Conservation (phyloP, 23 red algal species). For the Gracilariopsis chorda region DNA sequence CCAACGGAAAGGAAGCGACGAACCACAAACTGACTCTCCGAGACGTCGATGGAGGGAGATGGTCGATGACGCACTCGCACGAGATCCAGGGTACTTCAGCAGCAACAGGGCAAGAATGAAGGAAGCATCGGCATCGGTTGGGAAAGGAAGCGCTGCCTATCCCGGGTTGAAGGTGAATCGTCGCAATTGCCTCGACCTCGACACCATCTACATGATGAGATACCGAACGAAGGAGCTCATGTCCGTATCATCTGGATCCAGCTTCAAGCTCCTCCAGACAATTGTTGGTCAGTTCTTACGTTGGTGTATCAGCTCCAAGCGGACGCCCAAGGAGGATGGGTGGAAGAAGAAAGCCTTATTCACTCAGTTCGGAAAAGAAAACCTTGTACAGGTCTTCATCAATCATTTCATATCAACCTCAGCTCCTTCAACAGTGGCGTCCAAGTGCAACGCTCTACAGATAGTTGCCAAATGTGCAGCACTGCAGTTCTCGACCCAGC, state of each 20-base stretch:
- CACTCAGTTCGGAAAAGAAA: neutral
- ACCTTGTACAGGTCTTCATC: neutral
- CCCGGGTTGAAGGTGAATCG: neutral
- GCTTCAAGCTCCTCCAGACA: neutral
- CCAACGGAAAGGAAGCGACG: no score
- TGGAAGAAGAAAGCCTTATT: neutral
- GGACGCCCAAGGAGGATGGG: neutral
- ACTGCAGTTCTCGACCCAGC: no score
- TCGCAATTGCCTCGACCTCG: neutral
- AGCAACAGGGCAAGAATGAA: no score
- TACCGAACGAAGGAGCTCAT: neutral
- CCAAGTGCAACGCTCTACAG: neutral
- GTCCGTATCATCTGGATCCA: no score
- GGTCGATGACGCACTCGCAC: no score
- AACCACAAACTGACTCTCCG: no score
- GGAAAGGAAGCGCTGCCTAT: no score
- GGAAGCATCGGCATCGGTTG: no score
- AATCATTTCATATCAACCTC: neutral
- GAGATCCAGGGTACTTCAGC: no score
- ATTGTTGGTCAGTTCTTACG: constrained; percentile 6
- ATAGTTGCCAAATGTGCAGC: neutral
- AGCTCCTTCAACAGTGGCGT: neutral
- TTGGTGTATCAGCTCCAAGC: neutral
- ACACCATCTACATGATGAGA: neutral
- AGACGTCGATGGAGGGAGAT: no score